Evolutionary conservation across 805 yeast species (phyloP).

Genomic region (Alloascoidea africana): DNA sequence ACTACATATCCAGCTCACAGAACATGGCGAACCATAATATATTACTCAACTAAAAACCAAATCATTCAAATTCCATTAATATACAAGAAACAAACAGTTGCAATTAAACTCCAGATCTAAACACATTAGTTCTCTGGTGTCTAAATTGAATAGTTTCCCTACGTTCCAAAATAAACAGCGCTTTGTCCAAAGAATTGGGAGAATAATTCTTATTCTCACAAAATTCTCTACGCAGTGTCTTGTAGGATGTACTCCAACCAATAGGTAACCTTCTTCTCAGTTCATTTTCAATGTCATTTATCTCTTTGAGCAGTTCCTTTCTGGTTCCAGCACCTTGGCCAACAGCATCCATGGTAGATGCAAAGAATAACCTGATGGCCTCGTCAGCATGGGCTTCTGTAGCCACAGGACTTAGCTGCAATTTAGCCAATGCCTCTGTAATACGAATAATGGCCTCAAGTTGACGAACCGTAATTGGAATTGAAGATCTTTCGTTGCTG

Average conservation of each 20-base stretch:
- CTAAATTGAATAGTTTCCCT: slow-evolving; percentile 80
- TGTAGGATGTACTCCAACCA: slow-evolving; percentile 90
- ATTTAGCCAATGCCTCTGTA: slow-evolving; percentile 83
- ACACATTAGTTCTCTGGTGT: slow-evolving; percentile 71
- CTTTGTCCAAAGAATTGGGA: slow-evolving; percentile 66
- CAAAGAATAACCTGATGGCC: slow-evolving; percentile 85
- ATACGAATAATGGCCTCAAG: slow-evolving; percentile 94
- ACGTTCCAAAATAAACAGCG: slow-evolving; percentile 67
- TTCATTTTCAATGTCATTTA: slow-evolving; percentile 67
- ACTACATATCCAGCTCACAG: no score
- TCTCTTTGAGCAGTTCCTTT: slow-evolving; percentile 53
- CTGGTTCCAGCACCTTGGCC: slow-evolving; percentile 45
- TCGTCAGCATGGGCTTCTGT: slow-evolving; percentile 85
- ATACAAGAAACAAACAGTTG: slow-evolving; percentile 1
- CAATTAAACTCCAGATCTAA: slow-evolving; percentile 50
- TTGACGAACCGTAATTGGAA: slow-evolving; percentile 96
- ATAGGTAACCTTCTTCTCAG: slow-evolving; percentile 83
- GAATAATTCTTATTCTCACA: slow-evolving; percentile 44
- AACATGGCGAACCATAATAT: no score
- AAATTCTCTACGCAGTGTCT: slow-evolving; percentile 71
- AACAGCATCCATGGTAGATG: slow-evolving; percentile 96
- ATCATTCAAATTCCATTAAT: no score
- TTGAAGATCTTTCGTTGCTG: slow-evolving; percentile 80
- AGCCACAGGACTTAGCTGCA: slow-evolving; percentile 72
- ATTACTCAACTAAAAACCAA: no score